Percentiles rank a stretch among this genome's conserved stretches.
Conservation (phyloP, 2,329 filamentous ascomycete genomes). For the Davidsoniella australis region DNA sequence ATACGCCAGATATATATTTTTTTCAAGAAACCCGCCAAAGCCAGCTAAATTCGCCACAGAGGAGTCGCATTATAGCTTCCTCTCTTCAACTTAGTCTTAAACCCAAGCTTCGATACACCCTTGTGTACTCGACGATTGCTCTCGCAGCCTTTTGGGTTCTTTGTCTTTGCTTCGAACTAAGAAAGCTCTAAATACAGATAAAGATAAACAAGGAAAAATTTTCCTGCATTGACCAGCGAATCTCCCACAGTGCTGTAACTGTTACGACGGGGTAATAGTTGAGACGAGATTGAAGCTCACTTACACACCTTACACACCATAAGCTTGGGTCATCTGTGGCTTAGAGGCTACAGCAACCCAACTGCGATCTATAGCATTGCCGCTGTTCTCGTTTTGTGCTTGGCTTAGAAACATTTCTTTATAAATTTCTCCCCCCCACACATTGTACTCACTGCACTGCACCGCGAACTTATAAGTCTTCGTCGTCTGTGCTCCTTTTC, state of each 20-base stretch:
- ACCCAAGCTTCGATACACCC: neutral
- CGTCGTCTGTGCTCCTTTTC: neutral
- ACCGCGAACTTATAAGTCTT: constrained; percentile 1
- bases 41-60: constrained; percentile 3
- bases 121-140: too few species aligned
- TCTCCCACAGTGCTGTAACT: too few species aligned
- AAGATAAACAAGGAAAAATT: constrained; percentile 5
- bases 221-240: constrained; percentile 10
- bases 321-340: constrained; percentile 2
- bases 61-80: constrained; percentile 1
- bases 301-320: constrained; percentile 6
- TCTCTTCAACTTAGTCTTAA: neutral
- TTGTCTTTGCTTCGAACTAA: neutral
- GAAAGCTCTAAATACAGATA: neutral
- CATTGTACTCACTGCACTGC: too few species aligned
- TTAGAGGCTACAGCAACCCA: neutral
- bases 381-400: neutral
- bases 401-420: too few species aligned
- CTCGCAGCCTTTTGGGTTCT: neutral
- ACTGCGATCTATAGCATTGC: neutral
- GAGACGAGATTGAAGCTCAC: constrained; percentile 1
- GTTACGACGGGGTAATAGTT: neutral
- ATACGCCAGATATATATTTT: neutral
- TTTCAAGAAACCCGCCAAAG: neutral
- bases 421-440: too few species aligned